phyloP scores from a whole-genome alignment of 2,329 filamentous ascomycete genomes.

The Coleophoma cylindrospora region DNA sequence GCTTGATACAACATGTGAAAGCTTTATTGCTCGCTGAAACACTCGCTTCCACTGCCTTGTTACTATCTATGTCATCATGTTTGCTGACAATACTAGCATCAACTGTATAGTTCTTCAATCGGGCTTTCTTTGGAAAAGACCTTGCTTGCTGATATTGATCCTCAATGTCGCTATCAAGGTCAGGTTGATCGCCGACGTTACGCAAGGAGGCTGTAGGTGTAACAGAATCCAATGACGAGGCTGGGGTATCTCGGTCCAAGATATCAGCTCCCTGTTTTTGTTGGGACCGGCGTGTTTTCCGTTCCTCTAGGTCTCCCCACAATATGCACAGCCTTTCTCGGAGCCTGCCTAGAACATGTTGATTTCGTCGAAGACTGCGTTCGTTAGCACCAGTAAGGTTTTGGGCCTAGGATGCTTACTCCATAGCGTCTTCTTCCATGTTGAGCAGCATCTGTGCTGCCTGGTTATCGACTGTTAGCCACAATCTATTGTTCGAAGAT shows the following conservation, averaged over 20 bases:
- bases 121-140: too few relatives aligned
- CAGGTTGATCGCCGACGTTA: conserved; percentile 16
- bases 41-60: conserved; percentile 10
- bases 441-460: conserved; percentile 52
- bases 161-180: conserved; percentile 19
- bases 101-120: conserved; percentile 1
- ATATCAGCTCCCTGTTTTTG: not conserved
- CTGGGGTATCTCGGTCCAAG: not conserved
- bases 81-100: not conserved
- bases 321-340: conserved; percentile 69
- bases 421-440: conserved; percentile 38
- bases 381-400: conserved; percentile 1
- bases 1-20: conserved; percentile 66
- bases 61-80: conserved; percentile 5
- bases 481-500: conserved; percentile 46
- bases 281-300: conserved; percentile 37
- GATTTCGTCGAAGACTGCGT: conserved; percentile 50
- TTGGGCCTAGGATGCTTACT: conserved; percentile 35
- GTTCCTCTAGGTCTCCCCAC: conserved; percentile 83
- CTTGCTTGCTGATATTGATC: not conserved
- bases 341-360: conserved; percentile 43
- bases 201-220: conserved; percentile 1
- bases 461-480: conserved; percentile 61
- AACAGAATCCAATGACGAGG: conserved; percentile 7
- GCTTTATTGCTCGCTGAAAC: conserved; percentile 44